Conservation (phyloP, 768 basidiomycete genomes). For the Dacryopinax primogenitus region DNA sequence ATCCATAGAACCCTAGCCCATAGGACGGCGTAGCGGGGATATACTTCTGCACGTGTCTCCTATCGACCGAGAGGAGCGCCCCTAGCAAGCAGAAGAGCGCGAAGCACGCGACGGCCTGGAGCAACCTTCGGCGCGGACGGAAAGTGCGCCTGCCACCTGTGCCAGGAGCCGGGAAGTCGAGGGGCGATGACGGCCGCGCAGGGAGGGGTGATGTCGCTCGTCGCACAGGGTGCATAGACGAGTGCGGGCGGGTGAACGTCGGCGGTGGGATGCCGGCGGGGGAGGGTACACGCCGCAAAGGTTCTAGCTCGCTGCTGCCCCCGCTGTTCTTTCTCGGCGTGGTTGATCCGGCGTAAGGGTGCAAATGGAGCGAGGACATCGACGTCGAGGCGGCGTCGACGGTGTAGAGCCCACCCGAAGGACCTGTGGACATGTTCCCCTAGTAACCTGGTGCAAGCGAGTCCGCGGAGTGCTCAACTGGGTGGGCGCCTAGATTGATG, state of each 20-base stretch:
- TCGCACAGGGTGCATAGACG: not conserved
- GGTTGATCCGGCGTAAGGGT: not conserved
- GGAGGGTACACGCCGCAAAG: not conserved
- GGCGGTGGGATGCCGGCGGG: not conserved
- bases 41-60: not conserved
- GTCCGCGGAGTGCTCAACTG: not conserved
- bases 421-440: not conserved
- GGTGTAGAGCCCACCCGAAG: not conserved
- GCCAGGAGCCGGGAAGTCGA: constrained; percentile 2
- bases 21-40: not conserved
- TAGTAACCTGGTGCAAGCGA: not conserved
- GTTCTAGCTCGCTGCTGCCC: constrained; percentile 4
- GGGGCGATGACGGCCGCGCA: not conserved
- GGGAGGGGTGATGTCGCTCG: not conserved
- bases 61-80: not conserved
- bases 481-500: not conserved
- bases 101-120: not conserved
- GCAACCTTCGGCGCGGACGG: not conserved
- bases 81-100: not conserved
- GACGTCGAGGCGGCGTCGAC: not conserved
- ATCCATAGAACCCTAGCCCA: not conserved
- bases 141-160: not conserved
- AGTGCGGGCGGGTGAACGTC: not conserved
- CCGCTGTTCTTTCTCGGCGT: not conserved
- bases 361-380: not conserved